These are phyloP conservation scores for Raffaelea albimanens DNA, from an alignment of 2,329 filamentous ascomycete genomes.

Conservation along the genomic window DNA sequence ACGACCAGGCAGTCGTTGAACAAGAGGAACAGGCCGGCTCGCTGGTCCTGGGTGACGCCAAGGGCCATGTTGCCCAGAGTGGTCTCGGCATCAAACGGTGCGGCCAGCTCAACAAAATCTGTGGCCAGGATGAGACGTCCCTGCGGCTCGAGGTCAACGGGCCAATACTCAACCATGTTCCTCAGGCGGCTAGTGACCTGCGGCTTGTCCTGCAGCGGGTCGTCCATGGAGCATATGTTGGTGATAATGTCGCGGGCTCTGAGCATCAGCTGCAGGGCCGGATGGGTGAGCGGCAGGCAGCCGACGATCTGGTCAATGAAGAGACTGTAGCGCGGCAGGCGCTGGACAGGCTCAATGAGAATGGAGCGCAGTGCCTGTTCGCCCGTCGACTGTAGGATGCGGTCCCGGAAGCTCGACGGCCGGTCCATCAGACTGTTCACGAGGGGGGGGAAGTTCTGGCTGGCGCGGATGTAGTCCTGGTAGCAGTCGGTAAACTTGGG, in stretches of 20 bases:
- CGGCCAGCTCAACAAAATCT: constrained; percentile 67
- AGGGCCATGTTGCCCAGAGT: neutral
- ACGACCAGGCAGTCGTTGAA: constrained; percentile 77
- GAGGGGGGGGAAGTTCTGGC: constrained; percentile 75
- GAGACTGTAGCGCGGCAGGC: constrained; percentile 86
- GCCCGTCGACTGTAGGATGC: constrained; percentile 71
- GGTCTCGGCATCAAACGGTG: constrained; percentile 50
- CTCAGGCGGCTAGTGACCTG: constrained; percentile 66
- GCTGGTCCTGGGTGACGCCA: constrained; percentile 35
- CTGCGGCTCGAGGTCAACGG: constrained; percentile 56
- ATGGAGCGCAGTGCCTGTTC: constrained; percentile 86
- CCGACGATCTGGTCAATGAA: constrained; percentile 93
- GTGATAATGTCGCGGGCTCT: constrained; percentile 89
- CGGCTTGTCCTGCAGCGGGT: constrained; percentile 56
- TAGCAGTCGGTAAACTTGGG: constrained; percentile 88
- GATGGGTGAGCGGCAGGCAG: constrained; percentile 76
- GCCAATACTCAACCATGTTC: constrained; percentile 71
- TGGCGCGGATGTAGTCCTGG: constrained; percentile 83
- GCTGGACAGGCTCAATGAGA: constrained; percentile 91
- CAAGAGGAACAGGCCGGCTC: constrained; percentile 64
- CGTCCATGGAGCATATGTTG: constrained; percentile 92
- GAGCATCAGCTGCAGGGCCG: constrained; percentile 71
- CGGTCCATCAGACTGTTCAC: constrained; percentile 71
- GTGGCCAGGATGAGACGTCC: constrained; percentile 74
- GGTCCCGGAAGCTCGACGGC: constrained; percentile 72